Evolutionary conservation across 75 land plant species (phyloP).

Genomic region (Pinus taeda): DNA sequence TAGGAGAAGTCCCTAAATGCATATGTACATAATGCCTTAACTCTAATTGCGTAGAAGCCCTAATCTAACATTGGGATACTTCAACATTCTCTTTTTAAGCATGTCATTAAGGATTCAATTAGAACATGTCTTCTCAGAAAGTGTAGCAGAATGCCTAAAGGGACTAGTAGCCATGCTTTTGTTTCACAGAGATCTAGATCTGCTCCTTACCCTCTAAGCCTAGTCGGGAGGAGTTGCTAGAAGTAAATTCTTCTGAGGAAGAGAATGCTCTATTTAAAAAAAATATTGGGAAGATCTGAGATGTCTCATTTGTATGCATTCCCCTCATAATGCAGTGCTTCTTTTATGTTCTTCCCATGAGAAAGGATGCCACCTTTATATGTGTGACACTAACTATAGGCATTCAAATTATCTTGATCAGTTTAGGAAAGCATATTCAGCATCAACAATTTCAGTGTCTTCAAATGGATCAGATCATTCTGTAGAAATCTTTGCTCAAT

Average conservation of each 20-base stretch:
- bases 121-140: too few species aligned
- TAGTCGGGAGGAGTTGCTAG: background rate
- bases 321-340: constrained; percentile 46
- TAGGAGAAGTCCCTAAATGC: too few species aligned
- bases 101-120: too few species aligned
- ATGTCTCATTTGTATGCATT: constrained; percentile 59
- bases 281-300: constrained; percentile 45
- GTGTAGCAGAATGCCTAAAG: constrained; percentile 12
- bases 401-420: constrained; percentile 52
- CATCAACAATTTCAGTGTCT: background rate
- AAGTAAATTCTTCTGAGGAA: constrained; percentile 9
- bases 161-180: background rate
- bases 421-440: constrained; percentile 23
- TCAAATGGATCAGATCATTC: background rate
- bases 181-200: constrained; percentile 2
- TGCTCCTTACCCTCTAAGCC: constrained; percentile 8
- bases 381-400: constrained; percentile 48
- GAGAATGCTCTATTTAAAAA: constrained; percentile 9
- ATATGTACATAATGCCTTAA: too few species aligned
- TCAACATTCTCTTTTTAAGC: too few species aligned
- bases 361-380: constrained; percentile 43
- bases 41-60: too few species aligned
- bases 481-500: background rate
- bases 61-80: too few species aligned
- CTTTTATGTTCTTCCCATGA: constrained; percentile 38